Evolutionary conservation across 75 land plant genomes (phyloP).

Genomic region (Pinus albicaulis): DNA sequence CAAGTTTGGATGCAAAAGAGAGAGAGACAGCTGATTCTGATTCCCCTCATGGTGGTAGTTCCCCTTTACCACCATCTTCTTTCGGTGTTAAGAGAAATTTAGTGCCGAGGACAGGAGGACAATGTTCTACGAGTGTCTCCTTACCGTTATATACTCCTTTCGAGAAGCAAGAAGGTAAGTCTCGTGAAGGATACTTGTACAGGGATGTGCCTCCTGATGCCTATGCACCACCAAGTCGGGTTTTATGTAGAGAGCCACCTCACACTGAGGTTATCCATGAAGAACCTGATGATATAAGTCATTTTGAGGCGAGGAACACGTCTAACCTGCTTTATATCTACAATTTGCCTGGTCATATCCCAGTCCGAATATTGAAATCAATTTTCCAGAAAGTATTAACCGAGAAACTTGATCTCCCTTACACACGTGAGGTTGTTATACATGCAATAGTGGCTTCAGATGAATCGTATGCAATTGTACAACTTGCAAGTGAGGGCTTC

Average conservation of each 20-base stretch:
- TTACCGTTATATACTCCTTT: constrained; percentile 6
- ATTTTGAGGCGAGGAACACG: constrained; percentile 9
- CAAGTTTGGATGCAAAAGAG: constrained; percentile 1
- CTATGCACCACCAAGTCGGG: background rate
- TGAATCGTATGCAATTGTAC: constrained; percentile 16
- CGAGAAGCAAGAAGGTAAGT: constrained; percentile 7
- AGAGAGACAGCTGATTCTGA: background rate
- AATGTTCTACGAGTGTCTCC: constrained; percentile 5
- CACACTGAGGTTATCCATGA: background rate
- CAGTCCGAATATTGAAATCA: constrained; percentile 8
- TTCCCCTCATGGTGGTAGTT: background rate
- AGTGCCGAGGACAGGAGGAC: constrained; percentile 5
- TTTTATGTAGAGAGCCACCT: background rate
- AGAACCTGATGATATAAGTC: background rate
- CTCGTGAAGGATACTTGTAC: background rate
- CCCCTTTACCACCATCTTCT: background rate
- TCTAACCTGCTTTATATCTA: constrained; percentile 15
- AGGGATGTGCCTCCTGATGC: constrained; percentile 8
- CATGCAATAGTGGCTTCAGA: constrained; percentile 15
- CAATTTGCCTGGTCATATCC: constrained; percentile 23
- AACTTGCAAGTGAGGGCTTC: constrained; percentile 19
- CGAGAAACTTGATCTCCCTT: constrained; percentile 21
- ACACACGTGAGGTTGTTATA: constrained; percentile 10
- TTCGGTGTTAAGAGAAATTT: constrained; percentile 1
- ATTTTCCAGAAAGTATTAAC: constrained; percentile 21